Base-by-base conservation (phyloP, 352 stramenopile species). In the Pythium aquatile region DNA sequence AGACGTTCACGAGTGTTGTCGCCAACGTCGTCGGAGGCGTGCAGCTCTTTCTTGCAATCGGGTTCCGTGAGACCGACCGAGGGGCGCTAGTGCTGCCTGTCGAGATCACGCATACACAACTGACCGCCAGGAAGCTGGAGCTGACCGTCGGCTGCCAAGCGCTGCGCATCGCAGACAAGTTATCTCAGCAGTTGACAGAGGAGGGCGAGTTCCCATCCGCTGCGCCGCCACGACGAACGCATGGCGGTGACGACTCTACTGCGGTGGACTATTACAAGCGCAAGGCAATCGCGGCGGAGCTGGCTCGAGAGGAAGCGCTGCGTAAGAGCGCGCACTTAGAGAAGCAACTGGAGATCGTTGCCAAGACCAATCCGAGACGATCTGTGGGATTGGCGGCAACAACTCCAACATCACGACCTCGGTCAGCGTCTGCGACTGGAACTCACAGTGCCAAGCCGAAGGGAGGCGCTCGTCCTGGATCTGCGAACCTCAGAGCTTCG, bases 11-110 rank as follows among this genome's bases (percentile, higher is more conserved):
- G 9, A 83, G 66, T 16, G 35, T 78, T 1, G 77, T 87, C 7
- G 44, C 51, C 3, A 74, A 61, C 17, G 64, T 76, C 0, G 51
- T 63, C 35, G 78, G 80, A 14, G 83, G 79, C 14, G 35, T 75
- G 28, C 66, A 76, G 28, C 56, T 90, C 8, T 60, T 90, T 51
- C 20, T 83, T 0, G 74, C 72, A 0, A 28, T 90, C 2, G 83
- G 81, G 0, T 92, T 92, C 53, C 76, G 76, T 13, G 77, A 88
- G 40, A 87, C 74, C 0, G 70, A 88, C 28, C 54, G 54, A 0
- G 73, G 71, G 2, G 68, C 72, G 14, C 37, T 91, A 0, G n/a
- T 73, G 9, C 56, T 91, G 16, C 69, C 75, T 4, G 32, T 55
- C 0, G 76, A 85, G 1, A 39, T 61, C 4, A 56, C 49, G 6